These are phyloP conservation scores for Aspergillus biplanus DNA, from an alignment of 495 filamentous ascomycete species.

Conservation along the genomic window DNA sequence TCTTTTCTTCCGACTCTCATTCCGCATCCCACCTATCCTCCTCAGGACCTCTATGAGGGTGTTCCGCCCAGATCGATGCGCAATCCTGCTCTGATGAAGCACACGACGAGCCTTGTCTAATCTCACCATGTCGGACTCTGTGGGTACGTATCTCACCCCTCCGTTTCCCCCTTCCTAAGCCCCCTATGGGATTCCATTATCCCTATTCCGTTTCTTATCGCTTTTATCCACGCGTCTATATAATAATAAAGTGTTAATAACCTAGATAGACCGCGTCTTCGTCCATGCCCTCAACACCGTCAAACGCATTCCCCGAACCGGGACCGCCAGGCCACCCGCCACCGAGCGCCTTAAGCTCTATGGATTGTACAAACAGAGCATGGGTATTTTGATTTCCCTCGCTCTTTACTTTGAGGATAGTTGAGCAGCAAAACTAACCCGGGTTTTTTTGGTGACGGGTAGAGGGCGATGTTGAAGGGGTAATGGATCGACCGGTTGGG, in stretches of 20 bases:
- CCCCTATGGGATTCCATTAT: conserved; percentile 1
- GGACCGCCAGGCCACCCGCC: conserved; percentile 83
- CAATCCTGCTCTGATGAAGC: conserved; percentile 28
- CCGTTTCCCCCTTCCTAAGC: background rate
- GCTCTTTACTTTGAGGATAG: background rate
- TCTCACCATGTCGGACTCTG: conserved; percentile 58
- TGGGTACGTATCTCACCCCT: conserved; percentile 44
- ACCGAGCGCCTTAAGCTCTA: conserved; percentile 87
- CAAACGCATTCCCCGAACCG: conserved; percentile 93
- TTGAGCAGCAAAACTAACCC: conserved; percentile 8
- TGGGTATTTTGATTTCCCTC: conserved; percentile 55
- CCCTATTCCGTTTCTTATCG: background rate
- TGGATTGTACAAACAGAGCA: conserved; percentile 97
- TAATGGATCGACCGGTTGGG: conserved; percentile 80
- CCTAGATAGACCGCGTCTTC: conserved; percentile 87
- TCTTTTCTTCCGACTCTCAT: background rate
- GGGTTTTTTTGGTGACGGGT: conserved; percentile 12
- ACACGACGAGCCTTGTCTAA: conserved; percentile 23
- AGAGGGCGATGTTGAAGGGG: conserved; percentile 92
- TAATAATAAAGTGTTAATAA: background rate
- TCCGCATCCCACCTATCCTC: background rate
- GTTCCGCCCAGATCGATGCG: conserved; percentile 21
- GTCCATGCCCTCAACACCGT: conserved; percentile 98
- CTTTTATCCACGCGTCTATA: background rate
- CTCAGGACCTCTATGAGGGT: conserved; percentile 21